phyloP scores from a whole-genome alignment of 2,329 filamentous ascomycete species.

The Diplocarpon mali region DNA sequence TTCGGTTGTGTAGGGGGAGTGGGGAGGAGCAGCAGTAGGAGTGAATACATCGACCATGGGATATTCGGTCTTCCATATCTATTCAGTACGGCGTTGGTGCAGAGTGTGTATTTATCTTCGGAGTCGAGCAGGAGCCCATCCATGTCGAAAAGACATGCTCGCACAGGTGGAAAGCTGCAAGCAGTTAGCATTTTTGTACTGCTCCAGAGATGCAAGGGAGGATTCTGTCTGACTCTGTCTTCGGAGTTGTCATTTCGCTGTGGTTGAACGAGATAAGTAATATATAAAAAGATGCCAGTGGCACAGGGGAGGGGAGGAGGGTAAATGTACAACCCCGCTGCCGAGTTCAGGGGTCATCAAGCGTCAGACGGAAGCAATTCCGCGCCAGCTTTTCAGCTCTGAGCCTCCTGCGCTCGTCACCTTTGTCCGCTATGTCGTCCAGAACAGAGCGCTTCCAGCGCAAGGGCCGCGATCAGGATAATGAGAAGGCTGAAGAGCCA shows the following conservation, averaged over 20 bases:
- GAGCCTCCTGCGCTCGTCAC: no score
- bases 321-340: no score
- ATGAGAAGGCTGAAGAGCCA: constrained; percentile 8
- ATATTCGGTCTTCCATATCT: constrained; percentile 62
- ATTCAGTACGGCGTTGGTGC: constrained; percentile 71
- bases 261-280: no score
- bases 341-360: no score
- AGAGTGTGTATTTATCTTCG: constrained; percentile 81
- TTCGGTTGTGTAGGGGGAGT: background rate
- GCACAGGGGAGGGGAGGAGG: no score
- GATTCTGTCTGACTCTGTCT: no score
- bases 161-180: constrained; percentile 60
- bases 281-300: no score
- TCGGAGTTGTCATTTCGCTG: no score
- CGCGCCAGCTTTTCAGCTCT: no score
- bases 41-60: constrained; percentile 64
- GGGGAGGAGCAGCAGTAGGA: background rate
- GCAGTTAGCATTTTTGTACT: no score
- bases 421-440: constrained; percentile 18
- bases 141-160: constrained; percentile 97
- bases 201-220: no score
- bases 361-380: no score
- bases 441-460: constrained; percentile 26
- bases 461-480: constrained; percentile 14
- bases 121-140: constrained; percentile 91